A percentile compares a stretch with the other conserved stretches of the same genome.
Conservation (phyloP, 352 stramenopile species). For the Phytophthora vignae region DNA sequence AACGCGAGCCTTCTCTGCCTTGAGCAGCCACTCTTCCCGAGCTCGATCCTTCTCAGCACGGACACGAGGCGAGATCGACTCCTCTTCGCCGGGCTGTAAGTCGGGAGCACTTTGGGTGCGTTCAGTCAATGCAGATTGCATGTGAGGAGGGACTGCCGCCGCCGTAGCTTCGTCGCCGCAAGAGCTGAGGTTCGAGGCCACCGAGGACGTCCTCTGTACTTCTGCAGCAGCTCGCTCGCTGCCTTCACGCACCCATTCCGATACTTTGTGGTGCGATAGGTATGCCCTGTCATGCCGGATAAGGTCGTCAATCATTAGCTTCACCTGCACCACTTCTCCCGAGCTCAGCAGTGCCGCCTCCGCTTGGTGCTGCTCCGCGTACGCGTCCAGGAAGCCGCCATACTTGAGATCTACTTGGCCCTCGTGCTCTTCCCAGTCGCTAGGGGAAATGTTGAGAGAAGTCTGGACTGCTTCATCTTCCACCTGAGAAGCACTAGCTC, state of each 20-base stretch:
- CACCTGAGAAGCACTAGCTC: conserved; percentile 8
- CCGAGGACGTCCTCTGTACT: conserved; percentile 2
- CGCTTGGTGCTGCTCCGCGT: conserved; percentile 16
- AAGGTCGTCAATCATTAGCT: conserved; percentile 35
- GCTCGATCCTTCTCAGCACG: conserved; percentile 32
- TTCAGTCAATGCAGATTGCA: conserved; percentile 5
- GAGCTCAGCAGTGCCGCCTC: conserved; percentile 11
- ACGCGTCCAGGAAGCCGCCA: conserved; percentile 27
- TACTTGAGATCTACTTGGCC: conserved; percentile 37
- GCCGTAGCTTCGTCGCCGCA: not conserved
- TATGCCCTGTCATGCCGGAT: conserved; percentile 27
- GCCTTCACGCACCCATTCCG: conserved; percentile 34
- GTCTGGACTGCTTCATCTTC: conserved; percentile 4
- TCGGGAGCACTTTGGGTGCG: conserved; percentile 12
- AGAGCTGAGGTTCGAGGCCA: not conserved
- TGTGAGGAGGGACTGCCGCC: not conserved
- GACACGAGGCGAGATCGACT: conserved; percentile 26
- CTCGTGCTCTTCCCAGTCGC: conserved; percentile 25
- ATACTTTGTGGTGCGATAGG: conserved; percentile 29
- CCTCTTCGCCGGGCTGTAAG: conserved; percentile 4
- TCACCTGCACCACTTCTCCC: conserved; percentile 24
- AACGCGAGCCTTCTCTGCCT: conserved; percentile 53
- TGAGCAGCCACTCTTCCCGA: conserved; percentile 49
- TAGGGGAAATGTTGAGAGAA: conserved; percentile 23
- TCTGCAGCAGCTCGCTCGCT: conserved; percentile 20